Evolutionary conservation across 495 filamentous ascomycete species (phyloP).

Genomic region (Daldinia childiae): DNA sequence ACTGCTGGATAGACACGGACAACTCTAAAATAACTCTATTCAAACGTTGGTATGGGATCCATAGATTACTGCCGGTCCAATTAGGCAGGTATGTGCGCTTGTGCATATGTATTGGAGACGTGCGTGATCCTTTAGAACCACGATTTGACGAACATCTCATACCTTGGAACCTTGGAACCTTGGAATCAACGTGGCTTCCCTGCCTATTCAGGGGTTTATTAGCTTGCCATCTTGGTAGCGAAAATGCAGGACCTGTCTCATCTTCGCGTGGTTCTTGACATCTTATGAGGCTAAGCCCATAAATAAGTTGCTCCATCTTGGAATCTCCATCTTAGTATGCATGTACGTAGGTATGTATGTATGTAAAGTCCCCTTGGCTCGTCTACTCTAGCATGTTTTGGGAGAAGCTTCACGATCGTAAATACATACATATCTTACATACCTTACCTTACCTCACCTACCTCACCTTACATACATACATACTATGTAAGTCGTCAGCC

Average conservation of each 20-base stretch:
- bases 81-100: constrained; percentile 34
- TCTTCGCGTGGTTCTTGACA: constrained; percentile 22
- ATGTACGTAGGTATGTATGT: too few species aligned
- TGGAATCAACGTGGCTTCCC: constrained; percentile 27
- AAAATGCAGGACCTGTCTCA: constrained; percentile 31
- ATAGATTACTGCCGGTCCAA: constrained; percentile 12
- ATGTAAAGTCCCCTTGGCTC: neutral
- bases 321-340: too few species aligned
- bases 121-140: constrained; percentile 30
- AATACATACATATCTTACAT: constrained; percentile 1
- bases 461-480: too few species aligned
- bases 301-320: neutral
- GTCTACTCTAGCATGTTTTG: neutral
- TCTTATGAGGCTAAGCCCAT: constrained; percentile 26
- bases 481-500: constrained; percentile 1
- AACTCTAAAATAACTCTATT: constrained; percentile 43
- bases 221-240: constrained; percentile 20
- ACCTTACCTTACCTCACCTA: neutral
- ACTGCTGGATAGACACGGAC: neutral
- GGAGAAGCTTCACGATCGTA: neutral
- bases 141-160: constrained; percentile 13
- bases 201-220: neutral
- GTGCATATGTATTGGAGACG: constrained; percentile 39
- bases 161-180: constrained; percentile 13
- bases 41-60: constrained; percentile 17